A percentile compares a stretch with the other conserved stretches of the same genome.
Evolutionary conservation across 2,329 filamentous ascomycete genomes (phyloP).

Genomic region (Ophiocordyceps camponoti-floridani): DNA sequence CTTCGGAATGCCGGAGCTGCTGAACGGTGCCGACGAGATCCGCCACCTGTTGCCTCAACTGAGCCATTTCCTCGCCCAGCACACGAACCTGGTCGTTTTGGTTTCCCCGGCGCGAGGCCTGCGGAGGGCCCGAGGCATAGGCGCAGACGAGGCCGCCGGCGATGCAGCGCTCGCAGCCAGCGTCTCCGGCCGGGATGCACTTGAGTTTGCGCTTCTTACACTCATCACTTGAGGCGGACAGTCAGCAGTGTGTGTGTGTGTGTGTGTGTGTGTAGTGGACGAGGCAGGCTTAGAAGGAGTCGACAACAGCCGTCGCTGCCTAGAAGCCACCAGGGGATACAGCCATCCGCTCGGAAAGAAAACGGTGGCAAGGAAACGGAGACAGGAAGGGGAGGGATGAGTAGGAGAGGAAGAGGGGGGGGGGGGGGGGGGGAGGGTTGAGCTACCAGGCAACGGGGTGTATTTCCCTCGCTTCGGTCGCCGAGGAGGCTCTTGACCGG

Average conservation of each 20-base stretch:
- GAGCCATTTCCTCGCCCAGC: slow-evolving; percentile 11
- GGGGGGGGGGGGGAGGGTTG: background rate
- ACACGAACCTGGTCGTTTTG: slow-evolving; percentile 7
- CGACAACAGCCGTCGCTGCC: too few relatives aligned
- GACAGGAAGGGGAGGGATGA: background rate
- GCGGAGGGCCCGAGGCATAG: slow-evolving; percentile 7
- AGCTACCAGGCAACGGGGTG: slow-evolving; percentile 17
- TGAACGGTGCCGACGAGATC: slow-evolving; percentile 10
- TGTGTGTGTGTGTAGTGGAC: too few relatives aligned
- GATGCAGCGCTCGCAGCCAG: slow-evolving; percentile 13
- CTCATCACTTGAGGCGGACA: slow-evolving; percentile 11
- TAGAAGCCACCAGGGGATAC: too few relatives aligned
- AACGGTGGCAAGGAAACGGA: background rate
- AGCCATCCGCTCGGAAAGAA: too few relatives aligned
- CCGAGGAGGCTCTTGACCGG: slow-evolving; percentile 1
- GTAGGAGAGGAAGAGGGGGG: background rate
- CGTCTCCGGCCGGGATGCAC: slow-evolving; percentile 12
- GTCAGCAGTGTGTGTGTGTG: background rate
- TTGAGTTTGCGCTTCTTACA: slow-evolving; percentile 24
- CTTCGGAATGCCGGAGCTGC: slow-evolving; percentile 8
- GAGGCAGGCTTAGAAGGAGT: too few relatives aligned
- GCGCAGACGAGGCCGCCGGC: slow-evolving; percentile 9
- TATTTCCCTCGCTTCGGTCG: slow-evolving; percentile 17
- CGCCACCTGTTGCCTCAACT: slow-evolving; percentile 13
- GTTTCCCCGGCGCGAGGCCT: slow-evolving; percentile 6